These are phyloP conservation scores for Lipomyces orientalis DNA, from an alignment of 805 yeast species.

Conservation along the genomic window DNA sequence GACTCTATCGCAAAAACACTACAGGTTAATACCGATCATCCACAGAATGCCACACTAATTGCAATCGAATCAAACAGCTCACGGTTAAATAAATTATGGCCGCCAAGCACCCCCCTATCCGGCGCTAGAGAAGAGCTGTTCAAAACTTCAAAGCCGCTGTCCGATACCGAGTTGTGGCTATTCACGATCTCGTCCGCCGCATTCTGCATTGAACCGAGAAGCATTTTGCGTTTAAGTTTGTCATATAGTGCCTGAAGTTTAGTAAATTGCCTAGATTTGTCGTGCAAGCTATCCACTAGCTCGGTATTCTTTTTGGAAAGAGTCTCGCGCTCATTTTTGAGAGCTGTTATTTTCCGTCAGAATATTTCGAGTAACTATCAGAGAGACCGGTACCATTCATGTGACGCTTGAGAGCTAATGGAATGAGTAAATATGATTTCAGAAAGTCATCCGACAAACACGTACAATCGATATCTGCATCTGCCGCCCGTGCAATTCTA, in stretches of 20 bases:
- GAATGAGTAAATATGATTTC: not conserved
- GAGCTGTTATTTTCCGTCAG: constrained; percentile 8
- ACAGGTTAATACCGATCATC: not conserved
- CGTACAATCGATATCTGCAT: constrained; percentile 25
- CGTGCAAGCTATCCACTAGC: constrained; percentile 15
- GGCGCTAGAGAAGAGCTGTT: not conserved
- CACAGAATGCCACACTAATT: not conserved
- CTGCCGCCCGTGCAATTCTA: constrained; percentile 21
- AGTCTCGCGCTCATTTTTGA: constrained; percentile 14
- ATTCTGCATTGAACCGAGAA: constrained; percentile 9
- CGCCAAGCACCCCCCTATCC: not conserved
- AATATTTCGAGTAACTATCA: not conserved
- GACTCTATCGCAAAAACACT: not conserved
- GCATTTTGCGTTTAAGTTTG: constrained; percentile 20
- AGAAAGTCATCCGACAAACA: not conserved
- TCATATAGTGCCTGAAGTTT: constrained; percentile 29
- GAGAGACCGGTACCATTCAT: not conserved
- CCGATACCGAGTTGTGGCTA: not conserved
- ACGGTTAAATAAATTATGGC: not conserved
- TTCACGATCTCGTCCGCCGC: constrained; percentile 6
- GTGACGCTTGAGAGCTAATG: not conserved
- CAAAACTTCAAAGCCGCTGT: not conserved
- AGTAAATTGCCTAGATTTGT: constrained; percentile 19
- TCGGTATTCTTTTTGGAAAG: constrained; percentile 16
- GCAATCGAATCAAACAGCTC: not conserved